Base-by-base conservation (phyloP, 2,329 filamentous ascomycete genomes). In the Pseudodiploospora longispora region DNA sequence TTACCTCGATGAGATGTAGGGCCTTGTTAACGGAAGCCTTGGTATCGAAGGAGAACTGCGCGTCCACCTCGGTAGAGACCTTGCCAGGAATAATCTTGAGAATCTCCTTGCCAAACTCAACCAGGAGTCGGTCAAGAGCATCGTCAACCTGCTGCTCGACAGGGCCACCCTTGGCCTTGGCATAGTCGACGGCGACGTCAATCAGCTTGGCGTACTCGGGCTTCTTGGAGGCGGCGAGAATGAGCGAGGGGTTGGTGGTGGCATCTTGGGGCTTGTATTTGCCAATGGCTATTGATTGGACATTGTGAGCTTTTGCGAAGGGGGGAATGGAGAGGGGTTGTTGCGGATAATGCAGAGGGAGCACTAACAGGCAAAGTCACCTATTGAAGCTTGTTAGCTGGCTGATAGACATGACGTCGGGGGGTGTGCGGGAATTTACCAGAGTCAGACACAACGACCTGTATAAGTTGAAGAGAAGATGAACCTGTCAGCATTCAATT, bases 181-280 rank as follows among this genome's bases (percentile, higher is more conserved):
- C 91, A 71, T 88, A 90, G 53, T 75, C 77, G 57, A 96, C 76
- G 58, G 91, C 89, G 46, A 75, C 72, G 63, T 97, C 90, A 59
- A 96, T 94, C 64, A 97, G 75, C 69, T 84, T 83, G 62, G 87
- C 88, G 70, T 97, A 97, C 71, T 96, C 90, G 66, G 87, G 65
- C 82, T 97, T 97, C 81, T 98, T 97, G 66, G 93, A 90, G 53
- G 93, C 93, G 57, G 90, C 91, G 66, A 98, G 85, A 71, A 98
- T 97, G 67, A 98, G 80, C 52, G 93, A 97, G 49, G 93, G 93
- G 83, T 98, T 98, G 76, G 93, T 98, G 69, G 93, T 98, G 64
- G 93, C 93, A 87, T 98, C 93, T 79, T 98, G 90, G 55, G 93
- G 93, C 83, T 95, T 95, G 83, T 98, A 98, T 78, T 97, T 96